A percentile compares a stretch with the other conserved stretches of the same genome.
These are phyloP conservation scores for Xylaria polymorpha DNA, from an alignment of 2,329 filamentous ascomycete species.

Conservation along the genomic window DNA sequence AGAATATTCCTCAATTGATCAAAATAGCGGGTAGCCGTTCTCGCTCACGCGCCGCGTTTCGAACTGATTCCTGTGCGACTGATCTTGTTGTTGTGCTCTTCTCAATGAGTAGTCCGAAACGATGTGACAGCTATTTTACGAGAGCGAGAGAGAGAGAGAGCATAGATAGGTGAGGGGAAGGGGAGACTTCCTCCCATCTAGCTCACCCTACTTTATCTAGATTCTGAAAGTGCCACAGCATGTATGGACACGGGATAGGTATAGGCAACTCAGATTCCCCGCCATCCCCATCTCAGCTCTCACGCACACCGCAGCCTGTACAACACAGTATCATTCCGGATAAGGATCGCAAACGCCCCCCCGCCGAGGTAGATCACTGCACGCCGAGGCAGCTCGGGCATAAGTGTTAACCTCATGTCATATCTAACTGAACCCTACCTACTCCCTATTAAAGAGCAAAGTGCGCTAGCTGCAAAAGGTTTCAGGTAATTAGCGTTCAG, in stretches of 20 bases:
- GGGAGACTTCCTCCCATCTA: background rate
- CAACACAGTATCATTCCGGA: conserved; percentile 1
- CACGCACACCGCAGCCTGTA: background rate
- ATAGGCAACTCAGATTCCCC: conserved; percentile 1
- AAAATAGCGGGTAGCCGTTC: background rate
- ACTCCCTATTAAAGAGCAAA: too few species aligned
- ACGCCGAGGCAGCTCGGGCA: background rate
- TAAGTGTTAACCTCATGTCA: background rate
- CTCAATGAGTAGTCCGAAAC: background rate
- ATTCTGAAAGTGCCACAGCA: conserved; percentile 2
- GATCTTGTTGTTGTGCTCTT: background rate
- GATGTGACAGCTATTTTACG: background rate
- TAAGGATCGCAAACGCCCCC: background rate
- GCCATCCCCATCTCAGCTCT: conserved; percentile 6
- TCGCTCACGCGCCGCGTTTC: background rate
- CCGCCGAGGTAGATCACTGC: conserved; percentile 2
- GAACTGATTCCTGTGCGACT: background rate
- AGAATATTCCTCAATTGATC: background rate
- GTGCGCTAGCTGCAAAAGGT: too few species aligned
- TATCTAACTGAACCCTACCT: background rate
- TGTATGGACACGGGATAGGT: background rate
- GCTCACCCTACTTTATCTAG: background rate
- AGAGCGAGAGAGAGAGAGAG: background rate
- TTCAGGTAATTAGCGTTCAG: background rate
- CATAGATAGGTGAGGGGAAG: too few species aligned